Percentiles rank a stretch among this genome's conserved stretches.
phyloP scores from a whole-genome alignment of 2,329 filamentous ascomycete genomes.

The Monosporascus sp. region DNA sequence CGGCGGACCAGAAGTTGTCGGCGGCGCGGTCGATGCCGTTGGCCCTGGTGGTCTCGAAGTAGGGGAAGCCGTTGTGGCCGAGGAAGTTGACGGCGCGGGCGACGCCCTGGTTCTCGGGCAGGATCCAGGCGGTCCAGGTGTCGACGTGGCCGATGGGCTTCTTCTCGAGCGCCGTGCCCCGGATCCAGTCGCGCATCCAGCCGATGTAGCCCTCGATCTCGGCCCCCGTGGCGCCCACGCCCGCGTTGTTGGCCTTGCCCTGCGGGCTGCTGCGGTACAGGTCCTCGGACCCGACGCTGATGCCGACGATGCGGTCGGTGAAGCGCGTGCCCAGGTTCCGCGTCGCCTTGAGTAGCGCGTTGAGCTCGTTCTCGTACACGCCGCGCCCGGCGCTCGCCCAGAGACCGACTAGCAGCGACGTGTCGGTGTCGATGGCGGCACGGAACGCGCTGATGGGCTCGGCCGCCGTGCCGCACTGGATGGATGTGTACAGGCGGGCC shows the following conservation, averaged over 20 bases:
- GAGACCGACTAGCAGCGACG: constrained; percentile 20
- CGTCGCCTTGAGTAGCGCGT: constrained; percentile 17
- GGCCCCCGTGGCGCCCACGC: constrained; percentile 17
- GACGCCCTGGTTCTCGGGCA: constrained; percentile 22
- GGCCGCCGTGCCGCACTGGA: constrained; percentile 25
- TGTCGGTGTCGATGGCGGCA: constrained; percentile 25
- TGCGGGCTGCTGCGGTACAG: constrained; percentile 22
- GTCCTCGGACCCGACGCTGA: constrained; percentile 27
- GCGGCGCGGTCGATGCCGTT: constrained; percentile 21
- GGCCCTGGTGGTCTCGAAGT: constrained; percentile 22
- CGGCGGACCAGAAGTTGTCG: constrained; percentile 21
- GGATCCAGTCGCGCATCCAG: constrained; percentile 22
- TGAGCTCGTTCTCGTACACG: constrained; percentile 22
- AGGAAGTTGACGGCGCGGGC: constrained; percentile 19
- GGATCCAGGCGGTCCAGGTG: constrained; percentile 26
- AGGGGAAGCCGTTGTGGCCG: constrained; percentile 26
- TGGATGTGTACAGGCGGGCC: constrained; percentile 37
- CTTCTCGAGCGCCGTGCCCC: constrained; percentile 17
- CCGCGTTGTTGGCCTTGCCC: constrained; percentile 19
- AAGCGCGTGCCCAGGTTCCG: constrained; percentile 16
- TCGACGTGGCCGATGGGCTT: constrained; percentile 26
- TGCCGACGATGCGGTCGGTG: constrained; percentile 21
- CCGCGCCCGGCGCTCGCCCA: constrained; percentile 23
- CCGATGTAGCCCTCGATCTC: constrained; percentile 25
- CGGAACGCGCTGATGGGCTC: constrained; percentile 24